Conservation (phyloP, 176 grass and related monocot species). For the Otatea glauca region DNA sequence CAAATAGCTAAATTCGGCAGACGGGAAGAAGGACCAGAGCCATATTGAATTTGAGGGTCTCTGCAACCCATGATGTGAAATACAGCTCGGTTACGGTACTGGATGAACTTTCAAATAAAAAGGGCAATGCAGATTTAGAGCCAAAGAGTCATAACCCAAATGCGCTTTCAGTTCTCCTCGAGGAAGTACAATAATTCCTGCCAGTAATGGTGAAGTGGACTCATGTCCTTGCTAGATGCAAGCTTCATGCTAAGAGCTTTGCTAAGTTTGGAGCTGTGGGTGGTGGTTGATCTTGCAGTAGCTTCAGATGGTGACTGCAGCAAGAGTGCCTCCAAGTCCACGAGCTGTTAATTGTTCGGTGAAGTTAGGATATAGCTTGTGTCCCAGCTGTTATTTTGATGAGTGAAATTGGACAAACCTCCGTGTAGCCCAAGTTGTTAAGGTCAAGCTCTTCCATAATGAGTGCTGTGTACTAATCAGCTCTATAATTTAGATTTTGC, state of each 20-base stretch:
- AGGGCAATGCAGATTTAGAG: constrained; percentile 70
- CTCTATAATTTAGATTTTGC: no score
- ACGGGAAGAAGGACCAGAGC: no score
- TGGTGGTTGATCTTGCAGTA: constrained; percentile 54
- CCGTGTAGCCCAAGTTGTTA: no score
- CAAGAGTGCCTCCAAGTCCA: constrained; percentile 76
- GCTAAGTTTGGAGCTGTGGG: constrained; percentile 86
- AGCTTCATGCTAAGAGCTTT: constrained; percentile 86
- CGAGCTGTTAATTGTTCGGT: no score
- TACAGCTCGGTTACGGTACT: constrained; percentile 78
- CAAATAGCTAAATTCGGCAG: no score
- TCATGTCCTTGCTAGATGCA: constrained; percentile 50
- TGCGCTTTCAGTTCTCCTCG: constrained; percentile 89
- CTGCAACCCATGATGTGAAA: constrained; percentile 84
- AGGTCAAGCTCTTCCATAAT: no score
- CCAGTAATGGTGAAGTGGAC: constrained; percentile 54
- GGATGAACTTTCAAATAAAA: constrained; percentile 87
- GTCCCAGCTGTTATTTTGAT: no score
- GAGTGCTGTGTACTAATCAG: no score
- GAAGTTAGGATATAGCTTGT: no score
- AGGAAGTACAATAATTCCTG: constrained; percentile 69
- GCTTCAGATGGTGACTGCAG: constrained; percentile 66
- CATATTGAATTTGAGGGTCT: no score
- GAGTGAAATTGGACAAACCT: no score
- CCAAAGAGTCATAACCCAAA: constrained; percentile 84